Percentiles rank a stretch among this genome's conserved stretches.
phyloP scores from a whole-genome alignment of 2,329 filamentous ascomycete species.

The Diaporthe citri region DNA sequence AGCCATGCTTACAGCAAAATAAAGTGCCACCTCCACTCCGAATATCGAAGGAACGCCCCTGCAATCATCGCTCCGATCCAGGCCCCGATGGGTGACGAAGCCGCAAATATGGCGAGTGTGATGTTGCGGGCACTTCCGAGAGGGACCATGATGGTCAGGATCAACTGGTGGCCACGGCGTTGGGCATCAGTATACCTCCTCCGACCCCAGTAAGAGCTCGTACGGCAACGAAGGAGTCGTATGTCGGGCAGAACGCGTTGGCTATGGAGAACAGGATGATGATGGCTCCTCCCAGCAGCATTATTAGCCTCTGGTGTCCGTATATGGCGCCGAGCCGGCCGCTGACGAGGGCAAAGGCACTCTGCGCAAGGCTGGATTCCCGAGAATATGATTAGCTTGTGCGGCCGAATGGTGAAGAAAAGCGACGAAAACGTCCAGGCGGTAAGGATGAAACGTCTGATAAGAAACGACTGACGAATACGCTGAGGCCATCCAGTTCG shows the following conservation, averaged over 20 bases:
- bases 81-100: background rate
- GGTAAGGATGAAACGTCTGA: background rate
- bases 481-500: background rate
- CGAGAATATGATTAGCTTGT: background rate
- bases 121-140: too few species aligned
- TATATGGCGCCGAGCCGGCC: background rate
- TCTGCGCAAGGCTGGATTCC: background rate
- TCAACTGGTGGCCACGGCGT: background rate
- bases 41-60: background rate
- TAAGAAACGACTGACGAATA: background rate
- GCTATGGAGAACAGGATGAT: background rate
- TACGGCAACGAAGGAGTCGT: background rate
- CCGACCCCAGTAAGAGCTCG: background rate
- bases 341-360: background rate
- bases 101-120: conserved; percentile 8
- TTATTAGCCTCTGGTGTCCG: background rate
- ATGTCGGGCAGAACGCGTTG: background rate
- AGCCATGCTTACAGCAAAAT: background rate
- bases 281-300: background rate
- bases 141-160: background rate
- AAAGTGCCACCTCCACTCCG: conserved; percentile 1
- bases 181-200: background rate
- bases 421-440: background rate
- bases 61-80: background rate
- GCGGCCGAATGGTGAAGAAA: background rate